Base-by-base conservation (phyloP, 495 filamentous ascomycete species). In the Tuber melanosporum region DNA sequence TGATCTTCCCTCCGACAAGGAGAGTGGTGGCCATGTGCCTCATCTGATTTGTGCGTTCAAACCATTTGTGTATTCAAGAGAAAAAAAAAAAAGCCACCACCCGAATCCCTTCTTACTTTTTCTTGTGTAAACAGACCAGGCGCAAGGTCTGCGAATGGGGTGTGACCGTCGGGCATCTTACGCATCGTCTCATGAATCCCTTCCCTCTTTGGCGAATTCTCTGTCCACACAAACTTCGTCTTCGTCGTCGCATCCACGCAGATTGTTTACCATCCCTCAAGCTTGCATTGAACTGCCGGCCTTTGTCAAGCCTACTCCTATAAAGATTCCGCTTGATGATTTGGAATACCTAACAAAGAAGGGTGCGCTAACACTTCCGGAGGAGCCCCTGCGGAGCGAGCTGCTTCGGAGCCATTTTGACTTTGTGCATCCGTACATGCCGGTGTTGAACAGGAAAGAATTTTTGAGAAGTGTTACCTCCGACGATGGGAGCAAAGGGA, bases 341-440 rank as follows among this genome's bases (percentile, higher is more conserved):
- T 86, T 94, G 70, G 87, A 89, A 44, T 95, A 93, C 82, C 87
- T 95, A 74, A 86, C 87, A 45, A 88, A 87, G 80, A 94, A 95
- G 85, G 92, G 92, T 1, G 93, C 92, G 0, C 83, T 97, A 77
- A 88, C 88, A 0, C 86, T 95, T 17, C 93, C 93, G 0, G 87
- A 89, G 49, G 84, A 86, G n/a, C 83, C 82, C 2, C 83, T 95
- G 44, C 90, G 93, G 81, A 92, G 90, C 83, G 93, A 92, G 73
- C 85, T 95, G 42, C 84, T 97, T 7, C 89, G 89, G 76, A 88
- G 89, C 36, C 95, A 93, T 82, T 87, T 94, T 73, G 91, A 95
- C 82, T 95, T 90, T 84, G 93, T 95, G 10, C 91, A 97, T 81
- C 92, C 93, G 8, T 95, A 92, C 84, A 95, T 95, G 92, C 93